These are phyloP conservation scores for Coemansia sp. DNA, from an alignment of 192 early-diverging fungal genomes.

Conservation along the genomic window DNA sequence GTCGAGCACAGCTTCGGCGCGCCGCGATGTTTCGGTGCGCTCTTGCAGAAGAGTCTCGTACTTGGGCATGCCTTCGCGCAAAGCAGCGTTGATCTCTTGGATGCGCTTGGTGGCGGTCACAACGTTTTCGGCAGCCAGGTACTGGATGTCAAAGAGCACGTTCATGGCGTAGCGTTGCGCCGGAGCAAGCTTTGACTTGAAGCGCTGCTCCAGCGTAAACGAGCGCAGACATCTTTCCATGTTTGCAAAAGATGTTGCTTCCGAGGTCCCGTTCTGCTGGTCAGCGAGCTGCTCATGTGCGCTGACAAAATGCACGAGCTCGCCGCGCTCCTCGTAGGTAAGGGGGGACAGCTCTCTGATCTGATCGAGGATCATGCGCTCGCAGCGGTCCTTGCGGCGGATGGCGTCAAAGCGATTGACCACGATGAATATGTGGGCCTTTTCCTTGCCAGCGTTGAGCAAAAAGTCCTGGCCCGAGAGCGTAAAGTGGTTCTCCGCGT, in stretches of 20 bases:
- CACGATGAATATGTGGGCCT: constrained; percentile 98
- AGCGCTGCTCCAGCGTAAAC: constrained; percentile 95
- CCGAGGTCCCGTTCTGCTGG: constrained; percentile 30
- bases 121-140: constrained; percentile 74
- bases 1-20: constrained; percentile 65
- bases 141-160: constrained; percentile 77
- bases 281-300: constrained; percentile 58
- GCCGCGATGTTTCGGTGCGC: constrained; percentile 69
- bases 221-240: constrained; percentile 87
- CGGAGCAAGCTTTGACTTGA: constrained; percentile 91
- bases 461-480: constrained; percentile 97
- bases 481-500: constrained; percentile 99
- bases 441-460: constrained; percentile 96
- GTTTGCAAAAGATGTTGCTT: constrained; percentile 67
- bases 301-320: constrained; percentile 97
- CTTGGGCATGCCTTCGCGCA: constrained; percentile 69
- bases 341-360: constrained; percentile 92
- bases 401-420: constrained; percentile 98
- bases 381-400: constrained; percentile 91
- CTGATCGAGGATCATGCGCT: constrained; percentile 93
- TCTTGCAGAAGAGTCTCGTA: constrained; percentile 76
- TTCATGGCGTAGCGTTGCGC: constrained; percentile 90
- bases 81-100: constrained; percentile 62
- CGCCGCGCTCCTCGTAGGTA: constrained; percentile 86
- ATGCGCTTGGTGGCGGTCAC: constrained; percentile 62